A percentile compares a stretch with the other conserved stretches of the same genome.
Conservation (phyloP, 352 stramenopile genomes). For the Globisporangium rhizosaccharum region DNA sequence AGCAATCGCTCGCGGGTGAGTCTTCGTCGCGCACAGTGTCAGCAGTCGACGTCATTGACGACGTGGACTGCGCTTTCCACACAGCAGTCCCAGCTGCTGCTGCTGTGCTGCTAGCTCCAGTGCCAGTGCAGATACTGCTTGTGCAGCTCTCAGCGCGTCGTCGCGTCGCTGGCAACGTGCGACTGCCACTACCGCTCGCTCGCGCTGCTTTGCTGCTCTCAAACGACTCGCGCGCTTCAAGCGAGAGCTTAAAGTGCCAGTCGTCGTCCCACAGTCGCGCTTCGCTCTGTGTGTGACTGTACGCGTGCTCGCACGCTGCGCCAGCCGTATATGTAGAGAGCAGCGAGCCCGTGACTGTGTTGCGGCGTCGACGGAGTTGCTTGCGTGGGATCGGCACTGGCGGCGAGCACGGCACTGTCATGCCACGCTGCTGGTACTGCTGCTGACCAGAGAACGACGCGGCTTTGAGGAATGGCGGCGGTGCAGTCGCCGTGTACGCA, state of each 20-base stretch:
- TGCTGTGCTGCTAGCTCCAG: not conserved
- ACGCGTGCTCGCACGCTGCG: conserved; percentile 10
- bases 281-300: conserved; percentile 43
- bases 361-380: conserved; percentile 9
- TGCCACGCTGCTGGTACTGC: not conserved
- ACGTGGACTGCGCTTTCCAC: conserved; percentile 22
- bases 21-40: conserved; percentile 34
- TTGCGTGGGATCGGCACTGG: conserved; percentile 18
- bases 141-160: not conserved
- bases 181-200: not conserved
- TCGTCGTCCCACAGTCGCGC: conserved; percentile 53
- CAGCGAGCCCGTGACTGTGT: conserved; percentile 14
- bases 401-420: conserved; percentile 15
- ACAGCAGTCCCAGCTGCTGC: not conserved
- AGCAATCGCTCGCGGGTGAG: conserved; percentile 12
- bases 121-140: no score
- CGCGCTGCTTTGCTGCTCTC: conserved; percentile 18
- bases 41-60: conserved; percentile 27
- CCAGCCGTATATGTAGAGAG: not conserved
- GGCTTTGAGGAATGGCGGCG: conserved; percentile 5
- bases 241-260: conserved; percentile 72
- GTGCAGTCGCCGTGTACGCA: not conserved
- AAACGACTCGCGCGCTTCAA: conserved; percentile 61
- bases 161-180: not conserved
- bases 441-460: conserved; percentile 14